Evolutionary conservation across 306 rosid species (phyloP).

Genomic region (Sindora glabra): DNA sequence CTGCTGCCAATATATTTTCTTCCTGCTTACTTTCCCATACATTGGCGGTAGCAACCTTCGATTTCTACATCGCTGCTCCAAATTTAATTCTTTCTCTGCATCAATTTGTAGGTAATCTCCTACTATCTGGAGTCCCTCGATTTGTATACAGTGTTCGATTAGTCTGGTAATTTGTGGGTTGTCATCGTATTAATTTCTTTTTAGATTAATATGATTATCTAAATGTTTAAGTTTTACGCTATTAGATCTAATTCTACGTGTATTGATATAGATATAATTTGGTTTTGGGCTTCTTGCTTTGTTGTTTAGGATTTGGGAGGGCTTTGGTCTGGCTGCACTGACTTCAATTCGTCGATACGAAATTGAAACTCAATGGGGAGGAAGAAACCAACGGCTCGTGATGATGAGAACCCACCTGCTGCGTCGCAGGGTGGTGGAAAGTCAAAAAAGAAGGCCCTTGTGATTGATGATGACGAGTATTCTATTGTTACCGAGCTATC

Average conservation of each 20-base stretch:
- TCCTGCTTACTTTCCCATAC: not conserved
- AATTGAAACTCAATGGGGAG: conserved; percentile 48
- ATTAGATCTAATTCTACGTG: conserved; percentile 4
- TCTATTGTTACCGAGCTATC: conserved; percentile 57
- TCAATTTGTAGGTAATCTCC: not conserved
- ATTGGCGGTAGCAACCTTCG: no score
- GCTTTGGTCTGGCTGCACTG: not conserved
- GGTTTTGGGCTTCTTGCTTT: not conserved
- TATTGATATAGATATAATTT: not conserved
- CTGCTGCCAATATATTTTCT: no score
- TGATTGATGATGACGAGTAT: conserved; percentile 81
- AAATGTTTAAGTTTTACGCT: not conserved
- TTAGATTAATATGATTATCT: not conserved
- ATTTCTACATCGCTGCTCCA: not conserved
- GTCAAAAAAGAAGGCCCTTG: conserved; percentile 60
- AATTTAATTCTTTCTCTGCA: not conserved
- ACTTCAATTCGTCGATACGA: conserved; percentile 16
- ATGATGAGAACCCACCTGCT: conserved; percentile 45
- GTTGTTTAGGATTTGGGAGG: conserved; percentile 12
- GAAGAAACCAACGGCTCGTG: conserved; percentile 63
- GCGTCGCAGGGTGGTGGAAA: conserved; percentile 51
- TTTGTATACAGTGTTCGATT: not conserved
- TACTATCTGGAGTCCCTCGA: not conserved
- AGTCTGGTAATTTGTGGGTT: not conserved
- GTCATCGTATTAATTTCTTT: not conserved